Evolutionary conservation across 129 eudicot species (phyloP), one percentile per base, ranked within the genome.

Genomic region (Kitagawia praeruptora): DNA sequence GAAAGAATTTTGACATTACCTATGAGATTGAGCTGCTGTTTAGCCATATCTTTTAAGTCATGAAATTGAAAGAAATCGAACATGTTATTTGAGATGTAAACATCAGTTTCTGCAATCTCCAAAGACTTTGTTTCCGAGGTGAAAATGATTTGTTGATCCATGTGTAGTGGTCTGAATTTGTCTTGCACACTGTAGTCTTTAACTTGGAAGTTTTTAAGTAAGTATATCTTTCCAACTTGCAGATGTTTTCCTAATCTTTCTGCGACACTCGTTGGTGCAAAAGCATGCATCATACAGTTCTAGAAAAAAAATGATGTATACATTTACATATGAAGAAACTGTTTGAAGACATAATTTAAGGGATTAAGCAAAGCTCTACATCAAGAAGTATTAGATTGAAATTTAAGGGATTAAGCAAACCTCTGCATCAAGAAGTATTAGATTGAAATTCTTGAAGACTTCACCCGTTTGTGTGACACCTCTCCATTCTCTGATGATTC

Each of bases 351-450:
- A 14, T 49, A 4, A 0, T 14, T 14, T n/a, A n/a, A n/a, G n/a
- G n/a, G n/a, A n/a, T n/a, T n/a, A n/a, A n/a, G n/a, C n/a, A n/a
- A n/a, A n/a, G n/a, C n/a, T n/a, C n/a, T n/a, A n/a, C n/a, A n/a
- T n/a, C n/a, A n/a, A n/a, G n/a, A n/a, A 0, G 0, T 3, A 15
- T 0, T 10, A 0, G 6, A 14, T 16, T 15, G 4, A 0, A 3
- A 18, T 18, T n/a, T n/a, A n/a, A n/a, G n/a, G n/a, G n/a, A n/a
- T 3, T 53, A 6, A 19, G 6, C 6, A 53, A 18, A 53, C 61
- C n/a, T 53, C 19, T 0, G n/a, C 9, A 53, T 53, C 61, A 18
- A 53, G 25, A 0, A 53, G 8, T 1, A 53, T 3, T 0, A 53
- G 0, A 5, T 53, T 53, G 25, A 21, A 53, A 3, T 4, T 4